These are phyloP conservation scores for Gorgonomyces haynaldii DNA, from an alignment of 192 early-diverging fungal species.

Conservation along the genomic window DNA sequence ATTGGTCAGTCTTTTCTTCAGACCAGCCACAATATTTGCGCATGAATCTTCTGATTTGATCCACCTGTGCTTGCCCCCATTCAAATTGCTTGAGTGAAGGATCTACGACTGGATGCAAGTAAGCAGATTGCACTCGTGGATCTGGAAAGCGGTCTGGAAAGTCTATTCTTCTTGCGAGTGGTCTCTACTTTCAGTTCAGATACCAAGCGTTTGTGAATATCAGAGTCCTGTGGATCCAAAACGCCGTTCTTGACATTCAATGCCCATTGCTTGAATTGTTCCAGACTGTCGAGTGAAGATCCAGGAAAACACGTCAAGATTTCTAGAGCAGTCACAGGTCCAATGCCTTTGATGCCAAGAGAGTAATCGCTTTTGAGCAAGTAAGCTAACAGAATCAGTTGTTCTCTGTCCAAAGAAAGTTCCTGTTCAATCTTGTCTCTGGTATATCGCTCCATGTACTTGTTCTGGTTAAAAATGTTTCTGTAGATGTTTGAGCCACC, in stretches of 20 bases:
- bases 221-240: neutral
- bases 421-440: constrained; percentile 48
- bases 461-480: constrained; percentile 86
- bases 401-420: constrained; percentile 55
- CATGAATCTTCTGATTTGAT: constrained; percentile 53
- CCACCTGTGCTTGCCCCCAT: constrained; percentile 65
- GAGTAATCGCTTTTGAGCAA: constrained; percentile 98
- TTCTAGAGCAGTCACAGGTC: constrained; percentile 81
- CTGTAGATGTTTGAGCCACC: constrained; percentile 66
- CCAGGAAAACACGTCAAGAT: constrained; percentile 48
- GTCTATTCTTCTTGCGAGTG: constrained; percentile 45
- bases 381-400: constrained; percentile 73
- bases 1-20: constrained; percentile 52
- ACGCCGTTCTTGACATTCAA: constrained; percentile 27
- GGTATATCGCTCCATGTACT: constrained; percentile 78
- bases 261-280: constrained; percentile 32
- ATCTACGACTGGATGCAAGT: constrained; percentile 69
- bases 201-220: neutral
- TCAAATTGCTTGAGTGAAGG: constrained; percentile 38
- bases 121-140: constrained; percentile 62
- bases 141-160: constrained; percentile 74
- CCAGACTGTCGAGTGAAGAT: constrained; percentile 38
- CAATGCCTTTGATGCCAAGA: constrained; percentile 73
- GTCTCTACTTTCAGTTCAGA: constrained; percentile 1
- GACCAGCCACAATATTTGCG: constrained; percentile 48